A percentile compares a stretch with the other conserved stretches of the same genome.
phyloP scores from a whole-genome alignment of 2,329 filamentous ascomycete genomes.

The Cercospora sp. region DNA sequence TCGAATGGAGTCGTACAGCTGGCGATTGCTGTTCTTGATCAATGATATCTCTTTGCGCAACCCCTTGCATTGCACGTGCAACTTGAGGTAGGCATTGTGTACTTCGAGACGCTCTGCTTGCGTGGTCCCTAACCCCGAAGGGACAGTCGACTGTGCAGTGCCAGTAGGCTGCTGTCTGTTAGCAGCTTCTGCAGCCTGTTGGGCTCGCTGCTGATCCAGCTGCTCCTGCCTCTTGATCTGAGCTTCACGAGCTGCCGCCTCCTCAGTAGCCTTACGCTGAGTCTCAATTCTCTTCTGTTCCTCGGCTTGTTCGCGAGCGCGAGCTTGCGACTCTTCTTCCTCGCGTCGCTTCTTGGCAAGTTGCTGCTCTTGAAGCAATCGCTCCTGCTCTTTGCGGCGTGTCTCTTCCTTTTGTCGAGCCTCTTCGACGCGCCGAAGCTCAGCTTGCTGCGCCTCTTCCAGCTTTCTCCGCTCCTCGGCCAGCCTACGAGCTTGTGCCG shows the following conservation, averaged over 20 bases:
- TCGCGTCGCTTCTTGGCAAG: conserved; percentile 7
- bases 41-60: conserved; percentile 56
- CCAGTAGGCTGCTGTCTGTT: conserved; percentile 2
- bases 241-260: conserved; percentile 16
- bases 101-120: conserved; percentile 13
- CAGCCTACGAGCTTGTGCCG: conserved; percentile 16
- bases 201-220: conserved; percentile 1
- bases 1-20: conserved; percentile 47
- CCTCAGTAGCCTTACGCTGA: conserved; percentile 9
- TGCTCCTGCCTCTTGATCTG: conserved; percentile 11
- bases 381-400: conserved; percentile 14
- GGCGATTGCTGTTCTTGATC: conserved; percentile 47
- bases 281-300: background rate
- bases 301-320: conserved; percentile 10
- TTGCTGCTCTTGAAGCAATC: conserved; percentile 13
- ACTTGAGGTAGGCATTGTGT: conserved; percentile 20
- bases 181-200: conserved; percentile 2
- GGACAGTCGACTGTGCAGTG: background rate
- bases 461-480: conserved; percentile 22
- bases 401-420: conserved; percentile 18
- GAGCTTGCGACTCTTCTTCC: conserved; percentile 10
- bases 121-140: conserved; percentile 12
- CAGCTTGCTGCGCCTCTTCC: conserved; percentile 12
- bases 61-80: conserved; percentile 57
- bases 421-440: conserved; percentile 9